Conservation (phyloP, 2,329 filamentous ascomycete genomes). For the Ophiostoma himal-ulmi region DNA sequence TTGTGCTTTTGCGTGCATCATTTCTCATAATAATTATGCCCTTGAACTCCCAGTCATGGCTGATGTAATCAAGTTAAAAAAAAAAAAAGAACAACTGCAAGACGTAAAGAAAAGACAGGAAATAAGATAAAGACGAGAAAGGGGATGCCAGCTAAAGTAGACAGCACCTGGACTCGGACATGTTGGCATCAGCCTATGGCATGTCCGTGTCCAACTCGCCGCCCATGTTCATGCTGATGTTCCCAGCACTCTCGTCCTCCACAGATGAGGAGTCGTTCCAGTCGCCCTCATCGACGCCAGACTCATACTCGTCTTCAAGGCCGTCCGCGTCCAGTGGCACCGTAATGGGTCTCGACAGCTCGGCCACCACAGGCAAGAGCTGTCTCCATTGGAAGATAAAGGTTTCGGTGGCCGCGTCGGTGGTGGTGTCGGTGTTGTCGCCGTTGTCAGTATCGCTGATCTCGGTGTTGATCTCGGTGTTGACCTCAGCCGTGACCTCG, state of each 20-base stretch:
- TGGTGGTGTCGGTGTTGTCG: background rate
- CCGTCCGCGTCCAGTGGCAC: background rate
- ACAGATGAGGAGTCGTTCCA: conserved; percentile 10
- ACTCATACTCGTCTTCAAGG: conserved; percentile 2
- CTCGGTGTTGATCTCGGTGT: conserved; percentile 20
- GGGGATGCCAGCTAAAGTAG: background rate
- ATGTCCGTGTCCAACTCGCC: conserved; percentile 11
- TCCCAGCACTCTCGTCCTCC: background rate
- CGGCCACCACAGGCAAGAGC: background rate
- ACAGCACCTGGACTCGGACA: background rate
- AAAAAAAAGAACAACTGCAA: background rate
- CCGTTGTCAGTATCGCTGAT: background rate
- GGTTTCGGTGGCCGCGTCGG: conserved; percentile 23
- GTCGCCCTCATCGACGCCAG: conserved; percentile 9
- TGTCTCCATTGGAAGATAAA: background rate
- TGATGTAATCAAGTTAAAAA: background rate
- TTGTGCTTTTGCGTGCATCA: background rate
- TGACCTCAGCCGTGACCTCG: conserved; percentile 23
- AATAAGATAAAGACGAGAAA: background rate
- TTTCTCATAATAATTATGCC: background rate
- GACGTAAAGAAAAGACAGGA: background rate
- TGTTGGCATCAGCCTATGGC: background rate
- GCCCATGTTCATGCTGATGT: background rate
- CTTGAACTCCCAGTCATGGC: background rate
- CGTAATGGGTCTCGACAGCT: background rate